These are phyloP conservation scores for Cornus kousa DNA, from an alignment of 148 eudicot genomes.

Conservation along the genomic window DNA sequence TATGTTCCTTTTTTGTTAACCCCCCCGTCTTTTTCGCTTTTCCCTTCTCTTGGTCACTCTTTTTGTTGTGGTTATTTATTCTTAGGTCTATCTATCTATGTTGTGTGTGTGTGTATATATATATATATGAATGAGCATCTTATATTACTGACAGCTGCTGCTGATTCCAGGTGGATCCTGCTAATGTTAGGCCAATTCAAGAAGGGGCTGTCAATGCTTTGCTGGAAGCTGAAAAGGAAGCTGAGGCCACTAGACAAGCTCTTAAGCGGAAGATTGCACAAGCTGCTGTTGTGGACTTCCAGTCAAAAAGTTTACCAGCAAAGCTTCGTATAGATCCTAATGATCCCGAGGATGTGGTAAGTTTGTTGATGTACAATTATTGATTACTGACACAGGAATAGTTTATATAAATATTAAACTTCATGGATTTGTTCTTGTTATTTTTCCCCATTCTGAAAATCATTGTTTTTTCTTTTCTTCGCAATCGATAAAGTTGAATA, in stretches of 20 bases:
- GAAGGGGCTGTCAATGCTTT: slow-evolving; percentile 62
- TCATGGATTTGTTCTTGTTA: slow-evolving; percentile 68
- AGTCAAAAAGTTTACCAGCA: slow-evolving; percentile 64
- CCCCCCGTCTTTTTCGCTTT: neutral
- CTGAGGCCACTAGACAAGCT: slow-evolving; percentile 90
- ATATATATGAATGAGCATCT: neutral
- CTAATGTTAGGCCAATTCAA: slow-evolving; percentile 65
- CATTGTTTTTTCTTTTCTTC: neutral
- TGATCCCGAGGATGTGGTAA: slow-evolving; percentile 97
- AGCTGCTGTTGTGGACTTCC: slow-evolving; percentile 68
- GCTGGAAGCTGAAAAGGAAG: slow-evolving; percentile 82
- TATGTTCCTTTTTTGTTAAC: neutral
- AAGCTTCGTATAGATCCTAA: slow-evolving; percentile 89
- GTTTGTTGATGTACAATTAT: slow-evolving; percentile 20
- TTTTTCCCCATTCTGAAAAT: slow-evolving; percentile 12
- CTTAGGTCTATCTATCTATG: too few relatives aligned
- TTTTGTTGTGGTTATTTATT: too few relatives aligned
- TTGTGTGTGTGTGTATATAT: too few relatives aligned
- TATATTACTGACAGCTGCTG: neutral
- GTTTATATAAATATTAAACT: slow-evolving; percentile 60
- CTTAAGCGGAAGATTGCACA: slow-evolving; percentile 94
- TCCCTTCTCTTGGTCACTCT: too few relatives aligned
- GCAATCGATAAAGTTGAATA: neutral
- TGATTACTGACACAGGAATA: slow-evolving; percentile 67
- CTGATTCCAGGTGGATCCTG: slow-evolving; percentile 79